Evolutionary conservation across 2,329 filamentous ascomycete genomes (phyloP).

Genomic region (Ambrosiella xylebori): DNA sequence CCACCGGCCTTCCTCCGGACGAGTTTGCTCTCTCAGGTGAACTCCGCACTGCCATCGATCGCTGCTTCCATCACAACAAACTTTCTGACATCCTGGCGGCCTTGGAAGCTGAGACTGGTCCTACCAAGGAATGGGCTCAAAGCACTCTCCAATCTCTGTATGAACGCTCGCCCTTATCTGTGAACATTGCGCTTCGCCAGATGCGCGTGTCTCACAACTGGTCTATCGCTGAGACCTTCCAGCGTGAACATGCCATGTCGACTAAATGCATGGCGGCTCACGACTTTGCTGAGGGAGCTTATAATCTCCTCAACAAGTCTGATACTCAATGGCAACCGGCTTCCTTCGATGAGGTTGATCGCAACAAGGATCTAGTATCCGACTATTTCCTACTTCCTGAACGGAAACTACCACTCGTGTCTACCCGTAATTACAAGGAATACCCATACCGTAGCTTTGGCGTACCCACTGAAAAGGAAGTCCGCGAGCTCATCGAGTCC

Average conservation of each 20-base stretch:
- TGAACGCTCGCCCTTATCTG: constrained; percentile 66
- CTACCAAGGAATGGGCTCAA: constrained; percentile 55
- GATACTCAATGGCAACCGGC: constrained; percentile 48
- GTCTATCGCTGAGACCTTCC: constrained; percentile 72
- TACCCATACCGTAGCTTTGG: constrained; percentile 60
- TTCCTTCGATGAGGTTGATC: constrained; percentile 47
- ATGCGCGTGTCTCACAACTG: constrained; percentile 61
- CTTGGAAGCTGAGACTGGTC: constrained; percentile 32
- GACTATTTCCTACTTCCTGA: constrained; percentile 46
- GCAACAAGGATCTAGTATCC: constrained; percentile 31
- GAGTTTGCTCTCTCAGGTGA: constrained; percentile 47
- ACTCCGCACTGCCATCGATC: constrained; percentile 67
- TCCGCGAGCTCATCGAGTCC: constrained; percentile 28
- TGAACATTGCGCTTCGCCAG: constrained; percentile 70
- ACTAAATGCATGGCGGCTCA: constrained; percentile 74
- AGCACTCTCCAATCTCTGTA: constrained; percentile 60
- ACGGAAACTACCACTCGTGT: constrained; percentile 41
- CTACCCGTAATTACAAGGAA: constrained; percentile 41
- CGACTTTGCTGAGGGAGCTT: constrained; percentile 88
- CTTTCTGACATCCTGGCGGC: constrained; percentile 55
- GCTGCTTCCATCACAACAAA: constrained; percentile 53
- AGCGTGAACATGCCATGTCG: constrained; percentile 71
- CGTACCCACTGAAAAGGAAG: constrained; percentile 53
- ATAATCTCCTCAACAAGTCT: constrained; percentile 46
- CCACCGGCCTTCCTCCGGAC: constrained; percentile 64